Base-by-base conservation (phyloP, 768 basidiomycete species). In the Austroboletus eburneus region DNA sequence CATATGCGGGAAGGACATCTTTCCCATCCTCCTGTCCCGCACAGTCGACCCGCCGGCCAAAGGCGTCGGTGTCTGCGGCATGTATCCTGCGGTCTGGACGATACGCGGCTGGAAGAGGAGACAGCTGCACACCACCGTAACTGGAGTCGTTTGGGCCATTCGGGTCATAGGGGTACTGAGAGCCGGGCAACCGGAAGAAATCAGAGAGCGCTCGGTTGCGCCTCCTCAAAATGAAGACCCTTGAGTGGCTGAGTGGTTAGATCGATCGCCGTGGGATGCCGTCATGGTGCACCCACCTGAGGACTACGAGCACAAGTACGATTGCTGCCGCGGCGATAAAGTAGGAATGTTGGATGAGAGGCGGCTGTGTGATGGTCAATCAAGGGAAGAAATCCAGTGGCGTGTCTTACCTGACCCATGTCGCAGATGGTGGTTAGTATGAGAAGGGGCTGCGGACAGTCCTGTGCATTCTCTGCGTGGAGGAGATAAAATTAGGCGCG, bases 1-100 rank as follows among this genome's bases (percentile, higher is more conserved):
- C 71, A 38, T 78, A 79, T 5, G 75, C 73, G 8, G 77, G 77
- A 21, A 78, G 66, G 0, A 56, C 47, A 25, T 78, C 77, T 50
- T 77, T 78, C 48, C 73, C 71, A 0, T 61, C 58, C 45, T 64
- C 49, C 10, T 55, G 56, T 16, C 67, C 69, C 42, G 67, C 68
- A 32, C 55, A n/a, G n/a, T n/a, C 58, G 8, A 59, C 35, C 18
- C 75, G 59, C 39, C 77, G 69, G 14, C 77, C 77, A 9, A 51
- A 54, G 16, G 56, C 63, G 50, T 76, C 76, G 0, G 62, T 65
- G 49, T 76, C 74, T 0, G 57, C 52, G 1, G 69, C 70, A 34
- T 51, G 65, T 3, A 68, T 59, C 29, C 57, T 61, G 34, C 54
- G 51, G 37, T 55, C 52, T 8, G 48, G 48, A 45, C 10, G 61